Base-by-base conservation (phyloP, 179 eudicot genomes). In the Drosera spatulata region DNA sequence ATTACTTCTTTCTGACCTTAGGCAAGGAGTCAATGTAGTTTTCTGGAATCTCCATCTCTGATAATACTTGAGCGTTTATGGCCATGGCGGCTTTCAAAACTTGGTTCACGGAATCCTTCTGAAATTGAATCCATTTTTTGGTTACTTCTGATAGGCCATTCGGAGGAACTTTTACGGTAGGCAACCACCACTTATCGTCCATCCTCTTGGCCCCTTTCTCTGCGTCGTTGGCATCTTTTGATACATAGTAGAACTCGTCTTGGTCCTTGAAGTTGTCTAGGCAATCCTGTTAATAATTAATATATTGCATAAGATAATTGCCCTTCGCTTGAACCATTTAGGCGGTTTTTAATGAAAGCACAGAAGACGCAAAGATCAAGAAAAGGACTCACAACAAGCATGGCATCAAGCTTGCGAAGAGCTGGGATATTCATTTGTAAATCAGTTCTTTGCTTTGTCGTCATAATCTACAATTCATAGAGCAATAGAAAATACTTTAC, bases 71-170 rank as follows among this genome's bases (percentile, higher is more conserved):
- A 13, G 95, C 93, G 51, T 89, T 86, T 38, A 84, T 89, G 12
- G 95, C 97, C 95, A 86, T 86, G 13, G 97, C 84, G 7, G 91
- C 91, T 72, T 87, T 88, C 9, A 77, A 80, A 22, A 88, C 94
- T 66, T 88, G 93, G 66, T 79, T 77, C 10, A 87, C 89, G 0
- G 84, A 79, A 61, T 87, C 89, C 75, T 85, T 85, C 69, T 87
- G 93, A 62, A 72, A 75, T 47, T 70, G 89, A 47, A 87, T 62
- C 91, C 89, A 82, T 75, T 82, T 85, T 65, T 79, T 72, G 6
- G 83, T 80, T 38, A 61, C 67, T 2, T 87, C 87, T 2, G 93
- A 79, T n/a, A 85, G 54, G 45, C 96, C 96, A 33, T 72, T 70
- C 4, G 78, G 69, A 33, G 94, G 87, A 68, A 85, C 85, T 55